Conservation (phyloP, 345 rosid genomes). For the Geranium rotundifolium region DNA sequence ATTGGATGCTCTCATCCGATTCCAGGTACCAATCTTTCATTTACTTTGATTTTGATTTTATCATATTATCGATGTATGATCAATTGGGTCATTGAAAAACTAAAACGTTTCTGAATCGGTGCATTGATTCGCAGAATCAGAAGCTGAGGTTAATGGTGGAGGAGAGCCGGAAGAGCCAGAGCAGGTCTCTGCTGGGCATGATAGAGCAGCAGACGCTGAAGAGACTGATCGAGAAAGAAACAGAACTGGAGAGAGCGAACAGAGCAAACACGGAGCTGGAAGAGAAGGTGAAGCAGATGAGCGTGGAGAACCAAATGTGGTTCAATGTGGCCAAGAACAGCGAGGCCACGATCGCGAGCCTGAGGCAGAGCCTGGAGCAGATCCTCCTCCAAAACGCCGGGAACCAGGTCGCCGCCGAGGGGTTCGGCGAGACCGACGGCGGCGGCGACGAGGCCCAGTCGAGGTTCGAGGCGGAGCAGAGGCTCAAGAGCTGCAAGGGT, state of each 20-base stretch:
- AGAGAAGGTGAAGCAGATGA: slow-evolving; percentile 6
- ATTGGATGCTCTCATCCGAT: slow-evolving; percentile 3
- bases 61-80: neutral
- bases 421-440: slow-evolving; percentile 7
- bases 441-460: slow-evolving; percentile 4
- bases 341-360: slow-evolving; percentile 7
- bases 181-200: neutral
- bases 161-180: neutral
- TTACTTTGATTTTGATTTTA: neutral
- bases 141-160: slow-evolving; percentile 4
- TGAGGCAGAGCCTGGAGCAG: slow-evolving; percentile 7
- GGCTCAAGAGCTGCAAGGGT: slow-evolving; percentile 5
- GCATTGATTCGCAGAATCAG: slow-evolving; percentile 1
- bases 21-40: slow-evolving; percentile 4
- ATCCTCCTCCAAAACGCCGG: neutral
- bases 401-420: neutral
- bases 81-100: neutral
- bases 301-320: slow-evolving; percentile 8
- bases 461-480: neutral
- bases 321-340: slow-evolving; percentile 6
- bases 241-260: slow-evolving; percentile 2
- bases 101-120: neutral
- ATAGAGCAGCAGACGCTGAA: neutral
- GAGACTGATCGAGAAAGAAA: slow-evolving; percentile 3
- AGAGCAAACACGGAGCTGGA: slow-evolving; percentile 2